These are phyloP conservation scores for Syncephalis plumigaleata DNA, from an alignment of 371 early-diverging fungal genomes.

Conservation along the genomic window DNA sequence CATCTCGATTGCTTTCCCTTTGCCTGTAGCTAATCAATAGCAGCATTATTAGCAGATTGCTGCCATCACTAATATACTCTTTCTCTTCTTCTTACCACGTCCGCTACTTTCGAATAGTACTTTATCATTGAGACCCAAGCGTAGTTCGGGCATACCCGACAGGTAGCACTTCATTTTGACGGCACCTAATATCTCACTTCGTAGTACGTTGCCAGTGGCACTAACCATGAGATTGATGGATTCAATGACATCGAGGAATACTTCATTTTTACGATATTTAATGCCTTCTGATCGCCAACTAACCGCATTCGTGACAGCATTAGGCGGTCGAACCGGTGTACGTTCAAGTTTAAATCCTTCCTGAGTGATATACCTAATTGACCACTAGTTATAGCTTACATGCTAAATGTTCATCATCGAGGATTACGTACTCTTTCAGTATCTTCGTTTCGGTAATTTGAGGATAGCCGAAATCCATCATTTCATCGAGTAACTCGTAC, in stretches of 20 bases:
- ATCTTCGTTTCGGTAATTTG: constrained; percentile 97
- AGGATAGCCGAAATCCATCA: constrained; percentile 99
- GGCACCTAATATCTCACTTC: constrained; percentile 89
- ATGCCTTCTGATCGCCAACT: constrained; percentile 96
- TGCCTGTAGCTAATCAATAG: constrained; percentile 26
- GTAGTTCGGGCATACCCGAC: constrained; percentile 96
- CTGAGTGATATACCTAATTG: constrained; percentile 81
- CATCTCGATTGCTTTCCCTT: constrained; percentile 95
- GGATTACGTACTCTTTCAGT: constrained; percentile 57
- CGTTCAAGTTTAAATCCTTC: constrained; percentile 84
- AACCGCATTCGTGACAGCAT: constrained; percentile 95
- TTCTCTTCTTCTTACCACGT: constrained; percentile 27
- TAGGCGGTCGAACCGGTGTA: constrained; percentile 75
- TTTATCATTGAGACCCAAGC: constrained; percentile 95
- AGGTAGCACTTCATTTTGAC: constrained; percentile 94
- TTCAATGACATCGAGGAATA: constrained; percentile 95
- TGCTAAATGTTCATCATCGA: neutral
- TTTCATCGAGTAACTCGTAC: constrained; percentile 96
- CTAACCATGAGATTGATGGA: constrained; percentile 91
- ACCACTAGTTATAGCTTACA: neutral
- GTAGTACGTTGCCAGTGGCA: constrained; percentile 86
- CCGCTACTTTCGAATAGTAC: constrained; percentile 95
- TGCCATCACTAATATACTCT: neutral
- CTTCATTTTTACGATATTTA: constrained; percentile 95
- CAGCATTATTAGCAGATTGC: neutral